Conservation (phyloP, 2,329 filamentous ascomycete genomes). For the Zalaria sp. region DNA sequence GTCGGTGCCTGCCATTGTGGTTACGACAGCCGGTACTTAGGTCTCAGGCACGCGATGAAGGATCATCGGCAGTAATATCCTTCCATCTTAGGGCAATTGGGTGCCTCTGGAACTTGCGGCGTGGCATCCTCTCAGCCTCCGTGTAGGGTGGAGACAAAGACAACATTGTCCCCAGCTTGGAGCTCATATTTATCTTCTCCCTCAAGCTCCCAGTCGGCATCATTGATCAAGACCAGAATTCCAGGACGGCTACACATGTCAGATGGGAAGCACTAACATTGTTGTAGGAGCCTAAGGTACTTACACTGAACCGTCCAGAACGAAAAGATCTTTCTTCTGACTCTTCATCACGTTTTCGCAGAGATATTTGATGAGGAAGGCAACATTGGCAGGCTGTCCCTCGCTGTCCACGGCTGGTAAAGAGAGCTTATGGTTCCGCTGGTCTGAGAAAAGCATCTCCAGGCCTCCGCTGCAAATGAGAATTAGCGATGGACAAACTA, state of each 20-base stretch:
- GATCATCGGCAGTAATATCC: too few species aligned
- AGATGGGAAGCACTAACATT: neutral
- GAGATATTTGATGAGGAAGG: constrained; percentile 64
- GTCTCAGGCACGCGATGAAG: too few species aligned
- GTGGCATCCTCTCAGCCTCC: constrained; percentile 48
- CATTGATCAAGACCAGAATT: constrained; percentile 92
- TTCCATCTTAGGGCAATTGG: too few species aligned
- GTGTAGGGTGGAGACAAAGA: constrained; percentile 94
- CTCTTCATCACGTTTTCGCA: constrained; percentile 77
- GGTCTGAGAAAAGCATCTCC: constrained; percentile 82
- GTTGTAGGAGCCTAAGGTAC: constrained; percentile 22
- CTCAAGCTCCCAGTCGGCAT: constrained; percentile 96
- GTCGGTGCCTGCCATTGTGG: too few species aligned
- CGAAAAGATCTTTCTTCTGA: constrained; percentile 72
- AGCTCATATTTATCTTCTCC: constrained; percentile 85
- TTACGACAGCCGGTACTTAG: too few species aligned
- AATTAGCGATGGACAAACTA: constrained; percentile 4
- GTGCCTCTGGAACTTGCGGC: too few species aligned
- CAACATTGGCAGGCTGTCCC: constrained; percentile 52
- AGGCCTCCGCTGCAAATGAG: constrained; percentile 54
- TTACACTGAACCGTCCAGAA: constrained; percentile 78
- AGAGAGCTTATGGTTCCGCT: constrained; percentile 56
- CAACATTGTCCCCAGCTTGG: constrained; percentile 67
- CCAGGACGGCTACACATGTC: constrained; percentile 66
- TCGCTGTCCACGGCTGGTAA: constrained; percentile 50